Conservation (phyloP, 2,329 filamentous ascomycete genomes). For the Penicillium sp. region DNA sequence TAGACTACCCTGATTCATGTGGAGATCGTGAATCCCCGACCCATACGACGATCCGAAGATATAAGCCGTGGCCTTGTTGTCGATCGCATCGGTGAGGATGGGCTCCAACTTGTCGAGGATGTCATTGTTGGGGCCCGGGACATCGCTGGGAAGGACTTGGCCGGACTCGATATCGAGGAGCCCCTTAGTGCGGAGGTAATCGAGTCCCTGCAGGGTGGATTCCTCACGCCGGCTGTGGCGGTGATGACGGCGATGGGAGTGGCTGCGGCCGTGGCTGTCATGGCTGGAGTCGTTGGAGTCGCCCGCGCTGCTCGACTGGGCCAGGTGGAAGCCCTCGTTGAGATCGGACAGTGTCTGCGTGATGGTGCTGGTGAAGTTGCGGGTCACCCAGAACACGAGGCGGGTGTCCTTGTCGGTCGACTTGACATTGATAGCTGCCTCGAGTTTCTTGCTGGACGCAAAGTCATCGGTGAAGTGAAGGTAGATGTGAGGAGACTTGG, state of each 20-base stretch:
- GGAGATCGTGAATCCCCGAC: constrained; percentile 41
- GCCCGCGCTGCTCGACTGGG: constrained; percentile 9
- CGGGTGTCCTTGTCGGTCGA: constrained; percentile 28
- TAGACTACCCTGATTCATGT: constrained; percentile 43
- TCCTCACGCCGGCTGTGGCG: constrained; percentile 17
- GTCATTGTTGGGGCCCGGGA: constrained; percentile 30
- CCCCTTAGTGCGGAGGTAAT: constrained; percentile 13
- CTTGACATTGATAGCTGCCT: constrained; percentile 36
- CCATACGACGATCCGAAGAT: constrained; percentile 39
- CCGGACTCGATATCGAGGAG: constrained; percentile 31
- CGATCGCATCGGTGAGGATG: constrained; percentile 36
- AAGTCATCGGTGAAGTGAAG: constrained; percentile 28
- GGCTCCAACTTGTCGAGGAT: constrained; percentile 39
- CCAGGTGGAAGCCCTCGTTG: constrained; percentile 26
- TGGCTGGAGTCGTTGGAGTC: not conserved
- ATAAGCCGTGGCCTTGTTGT: constrained; percentile 37
- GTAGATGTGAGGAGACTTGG: constrained; percentile 31
- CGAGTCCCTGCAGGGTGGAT: constrained; percentile 21
- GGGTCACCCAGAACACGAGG: constrained; percentile 36
- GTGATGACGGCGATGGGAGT: constrained; percentile 20
- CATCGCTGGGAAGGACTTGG: constrained; percentile 17
- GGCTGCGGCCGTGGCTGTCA: constrained; percentile 5
- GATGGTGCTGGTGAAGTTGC: constrained; percentile 27
- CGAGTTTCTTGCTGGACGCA: constrained; percentile 13
- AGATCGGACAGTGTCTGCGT: constrained; percentile 22